Conservation (phyloP, 306 rosid genomes). For the Gastrolobium bilobum region DNA sequence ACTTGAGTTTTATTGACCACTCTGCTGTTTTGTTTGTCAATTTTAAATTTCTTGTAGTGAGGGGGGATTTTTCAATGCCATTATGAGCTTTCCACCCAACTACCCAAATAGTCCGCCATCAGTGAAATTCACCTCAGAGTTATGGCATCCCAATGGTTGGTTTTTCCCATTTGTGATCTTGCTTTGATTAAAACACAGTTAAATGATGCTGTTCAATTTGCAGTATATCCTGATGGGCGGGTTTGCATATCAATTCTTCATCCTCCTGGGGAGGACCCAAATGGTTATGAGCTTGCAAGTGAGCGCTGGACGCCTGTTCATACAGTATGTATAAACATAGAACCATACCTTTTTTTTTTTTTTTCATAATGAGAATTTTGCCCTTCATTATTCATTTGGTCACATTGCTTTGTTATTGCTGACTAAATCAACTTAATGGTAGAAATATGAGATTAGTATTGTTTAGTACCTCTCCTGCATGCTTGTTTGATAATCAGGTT, state of each 20-base stretch:
- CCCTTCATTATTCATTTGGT: neutral
- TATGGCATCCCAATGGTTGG: constrained; percentile 98
- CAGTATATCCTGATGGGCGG: constrained; percentile 96
- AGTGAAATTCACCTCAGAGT: constrained; percentile 80
- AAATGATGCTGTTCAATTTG: constrained; percentile 39
- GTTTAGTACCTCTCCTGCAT: constrained; percentile 21
- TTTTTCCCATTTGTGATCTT: constrained; percentile 3
- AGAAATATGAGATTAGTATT: constrained; percentile 34
- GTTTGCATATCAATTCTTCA: constrained; percentile 98
- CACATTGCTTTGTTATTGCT: constrained; percentile 17
- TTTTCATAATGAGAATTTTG: neutral
- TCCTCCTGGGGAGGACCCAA: constrained; percentile 97
- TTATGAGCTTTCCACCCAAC: constrained; percentile 90
- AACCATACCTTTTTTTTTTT: constrained; percentile 6
- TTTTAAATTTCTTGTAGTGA: constrained; percentile 64
- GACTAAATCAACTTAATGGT: constrained; percentile 33
- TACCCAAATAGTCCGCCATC: constrained; percentile 97
- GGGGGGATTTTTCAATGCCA: constrained; percentile 97
- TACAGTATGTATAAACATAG: constrained; percentile 67
- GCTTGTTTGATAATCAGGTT: constrained; percentile 18
- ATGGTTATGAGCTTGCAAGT: constrained; percentile 99
- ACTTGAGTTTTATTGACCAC: constrained; percentile 33
- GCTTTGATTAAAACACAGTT: constrained; percentile 11
- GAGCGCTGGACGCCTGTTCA: constrained; percentile 99
- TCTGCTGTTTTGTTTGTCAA: constrained; percentile 34